These are phyloP conservation scores for Verticillium zaregamsianum DNA, from an alignment of 2,329 filamentous ascomycete species.

Conservation along the genomic window DNA sequence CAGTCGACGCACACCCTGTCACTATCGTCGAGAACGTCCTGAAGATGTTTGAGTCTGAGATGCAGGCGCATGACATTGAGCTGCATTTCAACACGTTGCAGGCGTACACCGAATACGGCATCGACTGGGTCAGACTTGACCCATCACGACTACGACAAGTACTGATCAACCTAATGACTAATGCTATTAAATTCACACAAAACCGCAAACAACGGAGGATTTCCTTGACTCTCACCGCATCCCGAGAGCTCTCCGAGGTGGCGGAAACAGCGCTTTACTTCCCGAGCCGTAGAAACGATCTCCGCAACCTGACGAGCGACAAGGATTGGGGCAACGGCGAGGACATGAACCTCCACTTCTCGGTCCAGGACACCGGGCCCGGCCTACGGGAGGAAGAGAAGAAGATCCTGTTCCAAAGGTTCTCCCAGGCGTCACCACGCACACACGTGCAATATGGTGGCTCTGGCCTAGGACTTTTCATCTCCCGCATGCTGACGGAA, in stretches of 20 bases:
- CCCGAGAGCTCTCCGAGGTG: conserved; percentile 42
- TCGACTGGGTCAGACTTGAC: conserved; percentile 72
- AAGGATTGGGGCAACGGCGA: conserved; percentile 70
- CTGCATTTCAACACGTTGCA: conserved; percentile 66
- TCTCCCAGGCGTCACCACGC: conserved; percentile 63
- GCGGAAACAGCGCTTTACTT: conserved; percentile 41
- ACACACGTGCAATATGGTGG: conserved; percentile 72
- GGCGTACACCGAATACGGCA: conserved; percentile 57
- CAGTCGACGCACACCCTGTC: conserved; percentile 64
- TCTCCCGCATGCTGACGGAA: conserved; percentile 70
- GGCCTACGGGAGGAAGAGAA: conserved; percentile 61
- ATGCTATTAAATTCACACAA: conserved; percentile 62
- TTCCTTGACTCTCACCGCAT: conserved; percentile 61
- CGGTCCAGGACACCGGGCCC: conserved; percentile 69
- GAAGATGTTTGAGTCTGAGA: conserved; percentile 76
- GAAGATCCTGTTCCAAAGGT: conserved; percentile 63
- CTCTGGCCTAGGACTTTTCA: conserved; percentile 68
- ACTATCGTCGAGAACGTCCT: conserved; percentile 64
- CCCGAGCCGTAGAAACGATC: conserved; percentile 36
- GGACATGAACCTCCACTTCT: conserved; percentile 67
- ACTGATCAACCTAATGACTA: conserved; percentile 70
- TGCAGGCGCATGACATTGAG: conserved; percentile 67
- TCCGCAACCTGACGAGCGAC: conserved; percentile 43
- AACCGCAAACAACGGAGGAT: conserved; percentile 57
- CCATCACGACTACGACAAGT: conserved; percentile 72